Percentiles rank a stretch among this genome's conserved stretches.
Evolutionary conservation across 192 early-diverging fungal genomes (phyloP).

Genomic region (Rhizophagus sp.): DNA sequence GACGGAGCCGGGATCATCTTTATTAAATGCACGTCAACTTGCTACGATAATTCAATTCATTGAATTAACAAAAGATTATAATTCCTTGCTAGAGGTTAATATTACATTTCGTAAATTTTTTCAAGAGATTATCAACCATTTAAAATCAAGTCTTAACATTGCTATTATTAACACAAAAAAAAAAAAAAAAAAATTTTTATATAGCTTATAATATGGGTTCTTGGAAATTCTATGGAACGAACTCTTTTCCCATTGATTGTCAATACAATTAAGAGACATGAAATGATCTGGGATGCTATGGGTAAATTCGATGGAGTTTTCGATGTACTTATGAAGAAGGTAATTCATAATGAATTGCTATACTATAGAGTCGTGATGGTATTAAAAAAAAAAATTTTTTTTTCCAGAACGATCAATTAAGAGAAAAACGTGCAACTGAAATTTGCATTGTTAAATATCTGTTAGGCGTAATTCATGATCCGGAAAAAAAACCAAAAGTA

Average conservation of each 20-base stretch:
- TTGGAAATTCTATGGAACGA: conserved; percentile 54
- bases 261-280: conserved; percentile 50
- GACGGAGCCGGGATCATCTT: conserved; percentile 70
- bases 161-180: not conserved
- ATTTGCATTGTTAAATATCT: conserved; percentile 31
- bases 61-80: conserved; percentile 51
- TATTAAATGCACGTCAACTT: conserved; percentile 72
- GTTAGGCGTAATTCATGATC: not conserved
- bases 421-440: conserved; percentile 28
- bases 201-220: conserved; percentile 49
- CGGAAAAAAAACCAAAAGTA: conserved; percentile 8
- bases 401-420: conserved; percentile 9
- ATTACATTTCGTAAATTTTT: not conserved
- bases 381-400: not conserved
- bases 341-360: not conserved
- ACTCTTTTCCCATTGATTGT: conserved; percentile 48
- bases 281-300: conserved; percentile 54
- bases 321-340: conserved; percentile 27
- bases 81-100: conserved; percentile 46
- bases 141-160: not conserved
- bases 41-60: conserved; percentile 50
- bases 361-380: too few relatives aligned
- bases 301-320: conserved; percentile 24
- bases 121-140: not conserved
- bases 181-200: not conserved